Conservation (phyloP, 768 basidiomycete species). For the Auricularia sp. region DNA sequence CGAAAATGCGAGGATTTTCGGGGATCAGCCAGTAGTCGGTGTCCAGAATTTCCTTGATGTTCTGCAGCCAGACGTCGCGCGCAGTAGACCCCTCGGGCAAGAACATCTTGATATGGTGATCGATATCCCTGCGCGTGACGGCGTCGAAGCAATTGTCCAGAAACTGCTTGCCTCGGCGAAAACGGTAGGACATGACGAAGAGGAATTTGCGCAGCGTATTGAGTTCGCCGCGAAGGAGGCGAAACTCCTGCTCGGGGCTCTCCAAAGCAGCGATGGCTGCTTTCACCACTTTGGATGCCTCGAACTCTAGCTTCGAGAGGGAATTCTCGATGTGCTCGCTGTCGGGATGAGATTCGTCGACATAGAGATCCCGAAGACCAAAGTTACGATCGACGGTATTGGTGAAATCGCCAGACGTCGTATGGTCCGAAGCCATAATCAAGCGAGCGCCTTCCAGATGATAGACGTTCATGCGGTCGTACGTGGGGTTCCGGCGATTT, state of each 20-base stretch:
- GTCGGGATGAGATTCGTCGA: not conserved
- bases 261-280: not conserved
- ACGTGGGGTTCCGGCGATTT: not conserved
- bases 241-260: not conserved
- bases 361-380: slow-evolving; percentile 3
- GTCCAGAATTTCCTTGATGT: slow-evolving; percentile 2
- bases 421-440: not conserved
- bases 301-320: slow-evolving; percentile 5
- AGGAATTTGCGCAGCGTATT: slow-evolving; percentile 7
- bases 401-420: not conserved
- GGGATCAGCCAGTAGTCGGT: slow-evolving; percentile 5
- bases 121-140: not conserved
- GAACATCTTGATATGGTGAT: not conserved
- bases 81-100: not conserved
- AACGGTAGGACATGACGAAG: slow-evolving; percentile 5
- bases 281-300: slow-evolving; percentile 1
- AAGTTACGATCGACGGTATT: slow-evolving; percentile 2
- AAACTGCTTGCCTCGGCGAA: slow-evolving; percentile 1
- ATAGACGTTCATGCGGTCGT: slow-evolving; percentile 5
- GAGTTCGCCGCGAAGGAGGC: not conserved
- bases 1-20: slow-evolving; percentile 1
- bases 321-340: slow-evolving; percentile 4
- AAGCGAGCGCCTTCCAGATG: not conserved
- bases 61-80: slow-evolving; percentile 5
- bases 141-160: slow-evolving; percentile 2